Evolutionary conservation across 768 basidiomycete genomes (phyloP), one percentile per base, ranked within the genome.

Genomic region (Hygrocybe punicea): DNA sequence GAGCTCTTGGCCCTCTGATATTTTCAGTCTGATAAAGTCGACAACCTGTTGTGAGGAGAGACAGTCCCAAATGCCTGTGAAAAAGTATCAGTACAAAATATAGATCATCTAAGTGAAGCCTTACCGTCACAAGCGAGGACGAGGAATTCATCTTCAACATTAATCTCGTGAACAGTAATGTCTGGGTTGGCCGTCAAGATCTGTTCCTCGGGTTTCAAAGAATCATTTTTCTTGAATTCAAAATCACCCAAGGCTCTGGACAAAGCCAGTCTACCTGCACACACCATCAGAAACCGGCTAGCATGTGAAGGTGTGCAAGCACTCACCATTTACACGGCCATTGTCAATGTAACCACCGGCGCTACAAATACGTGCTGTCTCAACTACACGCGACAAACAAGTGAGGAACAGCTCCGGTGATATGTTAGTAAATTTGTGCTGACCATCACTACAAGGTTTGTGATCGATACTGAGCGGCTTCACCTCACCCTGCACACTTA

Each of bases 291-390:
- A 8, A 44, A 1, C 35, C 47, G 3, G 56, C 4, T 42, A 19
- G 14, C 8, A 14, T 60, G 29, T 17, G 16, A 11, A 11, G 24
- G 34, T 24, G 21, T 40, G 47, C 58, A 53, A 8, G 29, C 29
- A 69, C 75, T 55, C 50, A 93, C 95, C 97, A 69, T 98, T 98
- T 35, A 99, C 97, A 51, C 97, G 89, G 33, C 94, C 95, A 67
- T 84, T 98, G 70, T 98, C 94, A 58, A 99, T 87, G 66, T 91
- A 99, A 45, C 97, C 97, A 45, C 97, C 97, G 23, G 94, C 97
- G 35, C 82, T 85, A 35, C 83, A 78, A 65, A 99, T 97, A 34
- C 97, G 88, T 23, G 81, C 80, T 65, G 81, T 90, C 74, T 99
- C 97, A 63, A 75, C 92, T 93, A 57, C 29, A 62, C 56, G 55